A percentile compares a stretch with the other conserved stretches of the same genome.
Conservation (phyloP, 2,329 filamentous ascomycete genomes). For the Raffaelea ambrosiae region DNA sequence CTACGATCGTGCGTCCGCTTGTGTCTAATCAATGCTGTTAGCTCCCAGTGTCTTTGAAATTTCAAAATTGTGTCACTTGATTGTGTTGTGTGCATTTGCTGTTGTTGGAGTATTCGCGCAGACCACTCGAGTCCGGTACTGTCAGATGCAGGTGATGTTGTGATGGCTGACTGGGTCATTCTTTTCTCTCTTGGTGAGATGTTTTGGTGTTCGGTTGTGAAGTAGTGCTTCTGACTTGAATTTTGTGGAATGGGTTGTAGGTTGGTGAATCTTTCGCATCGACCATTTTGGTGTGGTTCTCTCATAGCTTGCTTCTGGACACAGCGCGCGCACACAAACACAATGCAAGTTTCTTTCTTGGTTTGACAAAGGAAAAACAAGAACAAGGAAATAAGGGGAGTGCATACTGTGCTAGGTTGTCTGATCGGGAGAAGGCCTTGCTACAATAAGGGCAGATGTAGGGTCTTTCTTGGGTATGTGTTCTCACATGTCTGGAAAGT, state of each 20-base stretch:
- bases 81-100: conserved; percentile 15
- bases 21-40: conserved; percentile 57
- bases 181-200: not conserved
- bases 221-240: not conserved
- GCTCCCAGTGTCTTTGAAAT: conserved; percentile 13
- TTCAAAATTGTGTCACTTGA: conserved; percentile 1
- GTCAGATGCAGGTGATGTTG: no score
- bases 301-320: conserved; percentile 12
- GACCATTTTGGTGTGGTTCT: not conserved
- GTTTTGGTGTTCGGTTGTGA: not conserved
- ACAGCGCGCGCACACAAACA: conserved; percentile 28
- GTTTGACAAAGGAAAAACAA: conserved; percentile 22
- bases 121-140: no score
- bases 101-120: conserved; percentile 20
- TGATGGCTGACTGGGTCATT: no score
- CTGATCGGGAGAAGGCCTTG: conserved; percentile 96
- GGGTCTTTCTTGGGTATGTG: conserved; percentile 97
- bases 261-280: not conserved
- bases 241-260: not conserved
- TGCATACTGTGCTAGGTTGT: conserved; percentile 94
- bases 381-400: conserved; percentile 29
- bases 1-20: conserved; percentile 65
- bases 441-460: conserved; percentile 97
- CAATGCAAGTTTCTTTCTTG: conserved; percentile 12
- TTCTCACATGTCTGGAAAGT: conserved; percentile 83